Evolutionary conservation across 768 basidiomycete species (phyloP), one percentile per base, ranked within the genome.

Genomic region (Suillus sp.): DNA sequence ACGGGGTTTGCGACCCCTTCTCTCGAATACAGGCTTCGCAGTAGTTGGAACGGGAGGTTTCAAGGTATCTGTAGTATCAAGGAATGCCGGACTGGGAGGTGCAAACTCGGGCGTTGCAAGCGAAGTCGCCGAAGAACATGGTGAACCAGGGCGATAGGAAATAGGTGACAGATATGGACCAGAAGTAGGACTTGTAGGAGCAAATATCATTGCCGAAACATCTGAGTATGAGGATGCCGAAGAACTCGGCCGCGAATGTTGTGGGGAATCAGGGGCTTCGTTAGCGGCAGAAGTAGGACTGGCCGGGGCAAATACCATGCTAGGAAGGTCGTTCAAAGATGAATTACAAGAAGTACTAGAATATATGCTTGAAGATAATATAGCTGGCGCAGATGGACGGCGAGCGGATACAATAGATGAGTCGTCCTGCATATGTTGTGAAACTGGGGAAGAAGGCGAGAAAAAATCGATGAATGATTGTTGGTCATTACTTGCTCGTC

Each of bases 391-490:
- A 43, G 68, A 59, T 61, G 68, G 35, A 37, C 45, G 48, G 37
- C 53, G 68, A 66, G 48, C 27, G 65, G 34, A n/a, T 30, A 57
- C 20, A 11, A 35, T 57, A 40, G 63, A 45, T 3, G 13, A 3
- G 18, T 60, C 53, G 20, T 55, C 61, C 22, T 66, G 1, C 16
- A 11, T 35, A 42, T 61, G 55, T 48, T 58, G 68, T n/a, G 40
- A 25, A 47, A 53, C 50, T 48, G n/a, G 62, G 40, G 54, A 20
- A 58, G 71, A 69, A 65, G 69, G 59, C 20, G 83, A 79, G 56
- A 71, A 72, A 54, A 84, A 71, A 72, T 84, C 81, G 51, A 84
- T 82, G 67, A 83, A 83, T 37, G 83, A 84, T 62, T 75, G 72
- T 64, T 70, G 74, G 65, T 78, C 77, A 72, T 76, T 75, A 78